These are phyloP conservation scores for Fusarium sp. DNA, from an alignment of 2,329 filamentous ascomycete species.

Conservation along the genomic window DNA sequence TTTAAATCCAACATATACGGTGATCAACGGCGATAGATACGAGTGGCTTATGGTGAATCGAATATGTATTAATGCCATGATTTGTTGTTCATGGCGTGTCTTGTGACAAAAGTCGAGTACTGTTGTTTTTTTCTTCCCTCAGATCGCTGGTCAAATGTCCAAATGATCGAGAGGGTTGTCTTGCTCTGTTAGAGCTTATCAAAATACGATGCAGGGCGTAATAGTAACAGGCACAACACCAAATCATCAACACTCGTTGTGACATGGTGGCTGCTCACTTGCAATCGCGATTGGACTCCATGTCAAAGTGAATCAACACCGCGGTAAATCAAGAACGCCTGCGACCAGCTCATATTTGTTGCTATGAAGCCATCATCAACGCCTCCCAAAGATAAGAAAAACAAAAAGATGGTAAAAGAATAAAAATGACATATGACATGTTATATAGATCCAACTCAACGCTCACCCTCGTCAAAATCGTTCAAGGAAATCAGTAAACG, in stretches of 20 bases:
- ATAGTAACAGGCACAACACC: not conserved
- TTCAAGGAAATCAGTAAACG: slow-evolving; percentile 9
- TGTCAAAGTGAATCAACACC: not conserved
- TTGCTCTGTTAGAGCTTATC: not conserved
- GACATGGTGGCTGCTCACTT: not conserved
- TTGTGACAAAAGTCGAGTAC: not conserved
- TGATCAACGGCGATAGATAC: slow-evolving; percentile 5
- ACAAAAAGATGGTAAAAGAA: not conserved
- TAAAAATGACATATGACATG: not conserved
- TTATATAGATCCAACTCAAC: slow-evolving; percentile 12
- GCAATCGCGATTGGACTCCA: not conserved
- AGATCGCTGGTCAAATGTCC: not conserved
- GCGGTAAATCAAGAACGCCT: not conserved
- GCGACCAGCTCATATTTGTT: slow-evolving; percentile 25
- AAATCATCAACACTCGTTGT: not conserved
- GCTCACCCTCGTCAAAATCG: slow-evolving; percentile 5
- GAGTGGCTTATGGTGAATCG: slow-evolving; percentile 17
- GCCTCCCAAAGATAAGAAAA: slow-evolving; percentile 21
- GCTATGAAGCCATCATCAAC: slow-evolving; percentile 33
- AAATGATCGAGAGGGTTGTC: slow-evolving; percentile 8
- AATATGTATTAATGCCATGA: not conserved
- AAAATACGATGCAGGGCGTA: not conserved
- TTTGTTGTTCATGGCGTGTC: not conserved
- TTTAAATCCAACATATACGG: not conserved
- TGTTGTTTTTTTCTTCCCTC: not conserved